These are phyloP conservation scores for Pichia sp. DNA, from an alignment of 1,139 yeast species.

Conservation along the genomic window DNA sequence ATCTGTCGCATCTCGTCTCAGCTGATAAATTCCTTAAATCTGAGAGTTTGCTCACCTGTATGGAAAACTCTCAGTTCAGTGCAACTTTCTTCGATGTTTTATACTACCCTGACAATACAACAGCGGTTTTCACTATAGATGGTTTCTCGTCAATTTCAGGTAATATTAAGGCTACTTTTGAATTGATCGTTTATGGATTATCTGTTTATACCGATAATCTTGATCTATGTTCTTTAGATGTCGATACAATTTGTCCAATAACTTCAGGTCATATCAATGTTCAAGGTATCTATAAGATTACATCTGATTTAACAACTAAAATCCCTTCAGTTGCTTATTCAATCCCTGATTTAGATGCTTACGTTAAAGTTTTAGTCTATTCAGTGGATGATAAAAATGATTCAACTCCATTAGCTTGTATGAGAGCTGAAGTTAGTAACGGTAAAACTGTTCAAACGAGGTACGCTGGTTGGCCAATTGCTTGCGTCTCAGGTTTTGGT, in stretches of 20 bases:
- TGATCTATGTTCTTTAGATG: constrained; percentile 55
- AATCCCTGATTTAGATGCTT: constrained; percentile 90
- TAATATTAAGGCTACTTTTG: constrained; percentile 58
- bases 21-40: constrained; percentile 38
- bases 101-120: constrained; percentile 56
- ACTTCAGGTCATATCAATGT: constrained; percentile 82
- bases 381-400: constrained; percentile 34
- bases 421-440: constrained; percentile 77
- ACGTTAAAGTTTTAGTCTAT: constrained; percentile 68
- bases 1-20: too few species aligned
- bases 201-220: constrained; percentile 49
- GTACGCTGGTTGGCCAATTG: constrained; percentile 96
- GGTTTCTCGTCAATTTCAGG: constrained; percentile 79
- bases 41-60: constrained; percentile 82
- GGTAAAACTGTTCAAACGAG: constrained; percentile 93
- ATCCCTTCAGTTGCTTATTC: constrained; percentile 84
- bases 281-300: constrained; percentile 42
- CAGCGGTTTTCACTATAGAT: constrained; percentile 59
- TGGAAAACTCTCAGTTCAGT: constrained; percentile 82
- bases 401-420: constrained; percentile 68
- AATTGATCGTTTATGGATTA: constrained; percentile 81
- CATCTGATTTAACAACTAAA: constrained; percentile 36
- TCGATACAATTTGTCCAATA: constrained; percentile 66
- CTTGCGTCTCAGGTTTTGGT: constrained; percentile 84
- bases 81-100: constrained; percentile 79